Evolutionary conservation across 305 asterid species (phyloP).

Genomic region (Rubia tinctorum): DNA sequence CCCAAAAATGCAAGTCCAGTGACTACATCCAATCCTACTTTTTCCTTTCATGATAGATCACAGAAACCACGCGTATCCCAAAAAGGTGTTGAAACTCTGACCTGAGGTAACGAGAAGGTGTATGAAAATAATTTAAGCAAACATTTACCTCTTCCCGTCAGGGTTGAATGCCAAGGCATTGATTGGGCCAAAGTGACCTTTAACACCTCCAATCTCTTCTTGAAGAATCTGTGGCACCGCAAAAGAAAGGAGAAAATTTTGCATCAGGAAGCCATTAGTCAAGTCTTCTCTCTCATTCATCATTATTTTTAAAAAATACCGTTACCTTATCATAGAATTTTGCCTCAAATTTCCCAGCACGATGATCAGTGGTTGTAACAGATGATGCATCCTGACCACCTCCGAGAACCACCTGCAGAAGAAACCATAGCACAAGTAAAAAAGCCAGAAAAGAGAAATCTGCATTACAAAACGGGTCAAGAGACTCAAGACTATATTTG

Average conservation of each 20-base stretch:
- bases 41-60: not conserved
- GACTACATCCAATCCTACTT: not conserved
- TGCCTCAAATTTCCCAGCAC: conserved; percentile 97
- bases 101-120: not conserved
- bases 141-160: conserved; percentile 70
- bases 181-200: conserved; percentile 96
- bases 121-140: not conserved
- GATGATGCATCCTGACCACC: conserved; percentile 98
- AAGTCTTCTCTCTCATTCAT: not conserved
- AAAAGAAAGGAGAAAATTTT: conserved; percentile 16
- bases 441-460: not conserved
- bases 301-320: too few species aligned
- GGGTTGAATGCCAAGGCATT: conserved; percentile 71
- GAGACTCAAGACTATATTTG: too few species aligned
- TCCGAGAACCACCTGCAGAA: conserved; percentile 78
- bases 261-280: conserved; percentile 3
- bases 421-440: conserved; percentile 2
- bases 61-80: not conserved
- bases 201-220: conserved; percentile 89
- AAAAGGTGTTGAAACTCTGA: not conserved
- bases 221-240: conserved; percentile 55
- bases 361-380: conserved; percentile 97
- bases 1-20: too few species aligned
- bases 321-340: conserved; percentile 91
- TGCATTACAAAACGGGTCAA: too few species aligned